A percentile compares a stretch with the other conserved stretches of the same genome.
Conservation (phyloP, 2,329 filamentous ascomycete species). For the Elsinoe australis region DNA sequence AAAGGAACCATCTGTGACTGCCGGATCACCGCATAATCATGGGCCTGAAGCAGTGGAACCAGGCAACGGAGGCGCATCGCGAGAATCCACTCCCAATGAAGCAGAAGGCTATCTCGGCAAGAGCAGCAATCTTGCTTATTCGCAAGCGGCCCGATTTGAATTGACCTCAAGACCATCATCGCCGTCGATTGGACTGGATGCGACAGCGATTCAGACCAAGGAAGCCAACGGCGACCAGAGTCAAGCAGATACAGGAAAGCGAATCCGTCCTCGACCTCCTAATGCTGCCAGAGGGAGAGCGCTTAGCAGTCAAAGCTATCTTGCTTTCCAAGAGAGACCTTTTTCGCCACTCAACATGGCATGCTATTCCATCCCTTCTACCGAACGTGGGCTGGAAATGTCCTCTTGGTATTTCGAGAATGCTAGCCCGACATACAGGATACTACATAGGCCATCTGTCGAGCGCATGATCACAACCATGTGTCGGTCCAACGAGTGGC, state of each 20-base stretch:
- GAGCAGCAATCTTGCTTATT: conserved; percentile 8
- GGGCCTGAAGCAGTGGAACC: background rate
- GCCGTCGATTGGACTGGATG: background rate
- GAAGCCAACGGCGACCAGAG: background rate
- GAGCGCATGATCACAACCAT: conserved; percentile 21
- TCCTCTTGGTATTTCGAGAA: conserved; percentile 38
- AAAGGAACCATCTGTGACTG: background rate
- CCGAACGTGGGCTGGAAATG: conserved; percentile 31
- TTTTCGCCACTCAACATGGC: conserved; percentile 6
- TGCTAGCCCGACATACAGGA: conserved; percentile 38
- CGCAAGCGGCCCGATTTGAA: conserved; percentile 6
- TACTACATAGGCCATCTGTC: conserved; percentile 38
- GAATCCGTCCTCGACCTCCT: background rate
- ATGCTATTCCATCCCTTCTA: conserved; percentile 47
- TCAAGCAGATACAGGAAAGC: background rate
- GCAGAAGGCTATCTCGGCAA: conserved; percentile 10
- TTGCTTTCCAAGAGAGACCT: conserved; percentile 1
- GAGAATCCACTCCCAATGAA: background rate
- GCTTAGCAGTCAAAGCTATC: conserved; percentile 5
- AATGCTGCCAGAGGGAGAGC: background rate
- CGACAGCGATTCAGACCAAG: background rate
- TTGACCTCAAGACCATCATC: background rate
- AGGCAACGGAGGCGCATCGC: background rate
- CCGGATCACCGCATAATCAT: background rate
- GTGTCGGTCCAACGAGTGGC: conserved; percentile 27